Evolutionary conservation across 805 yeast genomes (phyloP).

Genomic region (Wickerhamiella cacticola): DNA sequence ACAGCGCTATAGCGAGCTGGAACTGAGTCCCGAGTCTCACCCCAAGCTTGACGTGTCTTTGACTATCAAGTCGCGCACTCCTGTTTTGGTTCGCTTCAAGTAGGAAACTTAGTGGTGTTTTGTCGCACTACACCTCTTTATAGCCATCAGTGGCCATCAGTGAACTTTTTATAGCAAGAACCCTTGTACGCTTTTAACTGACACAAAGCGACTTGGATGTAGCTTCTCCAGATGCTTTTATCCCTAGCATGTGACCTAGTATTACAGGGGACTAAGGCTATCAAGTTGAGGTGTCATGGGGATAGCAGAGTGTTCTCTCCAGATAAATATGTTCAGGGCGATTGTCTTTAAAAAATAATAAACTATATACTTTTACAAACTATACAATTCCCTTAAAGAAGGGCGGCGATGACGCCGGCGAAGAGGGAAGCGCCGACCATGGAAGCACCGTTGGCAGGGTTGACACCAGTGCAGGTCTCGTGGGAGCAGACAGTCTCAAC

Average conservation of each 20-base stretch:
- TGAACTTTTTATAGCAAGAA: too few species aligned
- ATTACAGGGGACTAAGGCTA: too few species aligned
- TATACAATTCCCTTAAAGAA: neutral
- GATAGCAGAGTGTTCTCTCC: too few species aligned
- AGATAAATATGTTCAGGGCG: too few species aligned
- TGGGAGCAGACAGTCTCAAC: conserved; percentile 12
- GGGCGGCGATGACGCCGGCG: neutral
- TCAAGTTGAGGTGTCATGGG: too few species aligned
- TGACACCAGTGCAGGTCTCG: conserved; percentile 10
- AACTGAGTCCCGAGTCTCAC: conserved; percentile 1
- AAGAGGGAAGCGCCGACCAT: neutral
- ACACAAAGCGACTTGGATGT: too few species aligned
- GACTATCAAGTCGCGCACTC: conserved; percentile 6
- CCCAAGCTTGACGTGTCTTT: conserved; percentile 1
- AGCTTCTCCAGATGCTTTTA: too few species aligned
- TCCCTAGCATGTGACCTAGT: too few species aligned
- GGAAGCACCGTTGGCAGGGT: neutral
- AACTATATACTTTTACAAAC: neutral
- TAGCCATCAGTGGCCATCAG: too few species aligned
- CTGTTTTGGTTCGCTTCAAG: conserved; percentile 2
- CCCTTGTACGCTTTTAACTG: too few species aligned
- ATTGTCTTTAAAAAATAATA: neutral
- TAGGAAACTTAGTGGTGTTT: too few species aligned
- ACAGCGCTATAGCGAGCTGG: conserved; percentile 6
- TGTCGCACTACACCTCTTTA: too few species aligned